Base-by-base conservation (phyloP, 108 stramenopile species). In the Poteriospumella lacustris region DNA sequence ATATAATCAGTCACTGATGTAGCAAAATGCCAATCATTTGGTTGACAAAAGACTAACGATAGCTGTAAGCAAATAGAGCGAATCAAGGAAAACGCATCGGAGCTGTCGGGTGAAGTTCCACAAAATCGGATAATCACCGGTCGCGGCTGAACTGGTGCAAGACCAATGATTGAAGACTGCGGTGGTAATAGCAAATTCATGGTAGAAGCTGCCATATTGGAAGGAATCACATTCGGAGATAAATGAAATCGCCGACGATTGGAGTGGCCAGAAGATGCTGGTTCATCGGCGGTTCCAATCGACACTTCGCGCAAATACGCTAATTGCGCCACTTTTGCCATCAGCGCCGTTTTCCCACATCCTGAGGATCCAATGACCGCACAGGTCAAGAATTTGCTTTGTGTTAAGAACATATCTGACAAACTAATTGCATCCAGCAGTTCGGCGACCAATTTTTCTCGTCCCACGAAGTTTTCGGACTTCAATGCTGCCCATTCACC, bases 71-170 rank as follows among this genome's bases (percentile, higher is more conserved):
- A 15, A 19, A 68, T 36, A 68, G 19, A 19, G 15, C 24, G 64
- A 15, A 68, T 19, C 15, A 68, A 19, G 28, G 36, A 68, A 68
- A 68, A 68, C 15, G 38, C 64, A 39, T 68, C 36, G 39, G 36
- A 36, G 36, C 64, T 68, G 12, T 40, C 28, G 36, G 39, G 19
- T 15, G 19, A 19, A 40, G 64, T 68, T 40, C 64, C 64, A 40
- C 64, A 68, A 40, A 68, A 68, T 68, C 64, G 64, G 39, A 68
- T 68, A 39, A 68, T 68, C 19, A 68, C 64, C 15, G 52, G 52
- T 24, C 52, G 15, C 12, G 15, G 19, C 36, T 39, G 64, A n/a
- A n/a, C n/a, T n/a, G n/a, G n/a, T n/a, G n/a, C n/a, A n/a, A n/a
- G n/a, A n/a, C n/a, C n/a, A n/a, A n/a, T n/a, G n/a, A n/a, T n/a